phyloP scores from a whole-genome alignment of 208 protist genomes.

The Crithidia sp. region DNA sequence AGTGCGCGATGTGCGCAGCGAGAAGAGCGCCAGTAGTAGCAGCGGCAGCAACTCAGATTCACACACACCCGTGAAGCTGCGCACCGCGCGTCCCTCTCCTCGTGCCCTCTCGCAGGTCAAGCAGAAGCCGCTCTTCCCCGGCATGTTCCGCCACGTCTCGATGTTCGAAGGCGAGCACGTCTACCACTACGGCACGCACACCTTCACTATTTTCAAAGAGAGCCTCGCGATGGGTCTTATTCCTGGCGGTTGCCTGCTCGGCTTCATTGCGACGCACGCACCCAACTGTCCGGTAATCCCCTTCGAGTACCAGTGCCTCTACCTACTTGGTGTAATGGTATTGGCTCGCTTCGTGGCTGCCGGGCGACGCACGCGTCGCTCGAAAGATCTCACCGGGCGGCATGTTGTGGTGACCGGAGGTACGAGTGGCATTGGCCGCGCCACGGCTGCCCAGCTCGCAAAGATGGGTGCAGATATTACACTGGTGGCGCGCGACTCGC shows the following conservation, averaged over 20 bases:
- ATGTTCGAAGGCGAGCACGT: slow-evolving; percentile 79
- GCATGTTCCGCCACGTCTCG: slow-evolving; percentile 51
- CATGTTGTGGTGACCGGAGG: slow-evolving; percentile 75
- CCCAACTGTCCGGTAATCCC: slow-evolving; percentile 35
- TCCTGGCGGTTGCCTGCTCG: slow-evolving; percentile 61
- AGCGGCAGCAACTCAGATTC: not conserved
- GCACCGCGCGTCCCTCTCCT: slow-evolving; percentile 19
- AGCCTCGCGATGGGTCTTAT: slow-evolving; percentile 52
- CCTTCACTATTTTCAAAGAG: slow-evolving; percentile 67
- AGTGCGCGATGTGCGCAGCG: not conserved
- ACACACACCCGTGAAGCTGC: slow-evolving; percentile 9
- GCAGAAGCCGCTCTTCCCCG: slow-evolving; percentile 71
- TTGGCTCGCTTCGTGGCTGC: slow-evolving; percentile 49
- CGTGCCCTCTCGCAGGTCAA: slow-evolving; percentile 58
- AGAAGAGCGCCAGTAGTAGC: not conserved
- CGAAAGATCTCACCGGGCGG: slow-evolving; percentile 54
- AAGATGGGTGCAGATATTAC: slow-evolving; percentile 75
- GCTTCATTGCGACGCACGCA: slow-evolving; percentile 43
- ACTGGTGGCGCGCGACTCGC: slow-evolving; percentile 47
- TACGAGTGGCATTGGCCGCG: slow-evolving; percentile 75
- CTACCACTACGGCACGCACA: slow-evolving; percentile 79
- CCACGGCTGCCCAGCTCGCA: slow-evolving; percentile 71
- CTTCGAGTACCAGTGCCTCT: slow-evolving; percentile 49
- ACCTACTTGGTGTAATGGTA: slow-evolving; percentile 37
- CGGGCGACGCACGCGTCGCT: slow-evolving; percentile 42